These are phyloP conservation scores for Tylopilus sp. DNA, from an alignment of 768 basidiomycete species.

Conservation along the genomic window DNA sequence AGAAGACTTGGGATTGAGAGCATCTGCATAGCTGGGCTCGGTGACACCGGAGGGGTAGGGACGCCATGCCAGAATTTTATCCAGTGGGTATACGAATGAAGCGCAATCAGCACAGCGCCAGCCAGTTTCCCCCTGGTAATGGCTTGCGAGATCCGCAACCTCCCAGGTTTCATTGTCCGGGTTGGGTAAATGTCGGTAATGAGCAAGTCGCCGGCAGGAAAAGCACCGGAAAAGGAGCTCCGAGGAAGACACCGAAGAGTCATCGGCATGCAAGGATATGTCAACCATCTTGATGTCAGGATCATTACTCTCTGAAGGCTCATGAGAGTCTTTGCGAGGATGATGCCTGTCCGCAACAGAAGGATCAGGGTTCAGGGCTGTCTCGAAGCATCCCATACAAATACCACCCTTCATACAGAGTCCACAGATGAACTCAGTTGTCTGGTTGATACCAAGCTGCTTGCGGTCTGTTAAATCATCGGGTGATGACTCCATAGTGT, in stretches of 20 bases:
- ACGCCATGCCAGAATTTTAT: conserved; percentile 91
- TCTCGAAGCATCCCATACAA: conserved; percentile 73
- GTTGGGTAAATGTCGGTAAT: conserved; percentile 69
- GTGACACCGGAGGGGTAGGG: conserved; percentile 66
- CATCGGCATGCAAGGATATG: conserved; percentile 6
- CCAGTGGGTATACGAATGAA: conserved; percentile 65
- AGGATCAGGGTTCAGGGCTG: conserved; percentile 47
- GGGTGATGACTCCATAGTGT: conserved; percentile 13
- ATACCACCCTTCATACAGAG: conserved; percentile 70
- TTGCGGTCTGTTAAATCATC: conserved; percentile 43
- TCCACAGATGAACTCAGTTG: conserved; percentile 77
- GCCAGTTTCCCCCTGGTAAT: conserved; percentile 52
- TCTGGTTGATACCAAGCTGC: conserved; percentile 49
- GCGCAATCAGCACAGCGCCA: conserved; percentile 81
- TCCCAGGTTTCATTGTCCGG: conserved; percentile 38
- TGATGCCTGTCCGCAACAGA: conserved; percentile 18
- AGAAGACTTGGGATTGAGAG: conserved; percentile 49
- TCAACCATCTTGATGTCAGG: conserved; percentile 38
- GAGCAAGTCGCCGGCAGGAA: conserved; percentile 77
- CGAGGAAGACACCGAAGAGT: conserved; percentile 17
- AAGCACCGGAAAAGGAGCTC: conserved; percentile 79
- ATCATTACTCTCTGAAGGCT: conserved; percentile 5
- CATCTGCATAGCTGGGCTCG: conserved; percentile 45
- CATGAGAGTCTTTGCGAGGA: conserved; percentile 2
- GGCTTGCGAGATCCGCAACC: conserved; percentile 45